Conservation (phyloP, 768 basidiomycete species). For the Lactarius psammicola region DNA sequence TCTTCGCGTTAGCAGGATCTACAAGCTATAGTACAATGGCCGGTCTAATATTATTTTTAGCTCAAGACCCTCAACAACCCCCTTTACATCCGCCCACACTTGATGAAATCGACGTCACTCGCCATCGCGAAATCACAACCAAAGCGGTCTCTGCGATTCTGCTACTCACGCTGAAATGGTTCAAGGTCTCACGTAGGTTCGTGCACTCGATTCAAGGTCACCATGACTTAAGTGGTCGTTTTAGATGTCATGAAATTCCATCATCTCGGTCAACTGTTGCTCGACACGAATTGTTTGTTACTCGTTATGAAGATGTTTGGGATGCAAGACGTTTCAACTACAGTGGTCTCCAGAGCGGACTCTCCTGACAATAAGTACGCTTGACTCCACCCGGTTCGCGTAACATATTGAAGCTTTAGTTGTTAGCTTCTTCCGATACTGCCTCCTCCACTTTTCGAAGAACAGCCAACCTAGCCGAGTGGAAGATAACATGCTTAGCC, state of each 20-base stretch:
- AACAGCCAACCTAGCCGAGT: conserved; percentile 55
- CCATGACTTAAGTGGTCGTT: conserved; percentile 10
- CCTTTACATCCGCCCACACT: conserved; percentile 68
- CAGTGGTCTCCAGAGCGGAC: conserved; percentile 87
- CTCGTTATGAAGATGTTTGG: conserved; percentile 98
- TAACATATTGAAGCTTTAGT: conserved; percentile 18
- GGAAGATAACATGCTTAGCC: conserved; percentile 64
- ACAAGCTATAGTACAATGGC: conserved; percentile 1
- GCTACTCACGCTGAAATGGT: conserved; percentile 91
- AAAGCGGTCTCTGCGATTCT: conserved; percentile 97
- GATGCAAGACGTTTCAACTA: conserved; percentile 83
- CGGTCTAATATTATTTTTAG: conserved; percentile 35
- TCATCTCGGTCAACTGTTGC: conserved; percentile 90
- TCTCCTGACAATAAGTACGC: conserved; percentile 79
- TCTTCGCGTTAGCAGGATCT: conserved; percentile 51
- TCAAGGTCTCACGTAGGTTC: conserved; percentile 92
- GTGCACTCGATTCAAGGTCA: neutral
- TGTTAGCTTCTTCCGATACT: conserved; percentile 88
- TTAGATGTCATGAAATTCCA: conserved; percentile 98
- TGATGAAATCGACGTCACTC: conserved; percentile 89
- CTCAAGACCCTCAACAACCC: conserved; percentile 53
- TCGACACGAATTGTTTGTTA: conserved; percentile 93
- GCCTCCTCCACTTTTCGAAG: conserved; percentile 73
- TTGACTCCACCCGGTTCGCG: neutral
- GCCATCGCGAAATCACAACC: conserved; percentile 96